phyloP scores from a whole-genome alignment of 2,329 filamentous ascomycete species.

The Talaromyces sp. region DNA sequence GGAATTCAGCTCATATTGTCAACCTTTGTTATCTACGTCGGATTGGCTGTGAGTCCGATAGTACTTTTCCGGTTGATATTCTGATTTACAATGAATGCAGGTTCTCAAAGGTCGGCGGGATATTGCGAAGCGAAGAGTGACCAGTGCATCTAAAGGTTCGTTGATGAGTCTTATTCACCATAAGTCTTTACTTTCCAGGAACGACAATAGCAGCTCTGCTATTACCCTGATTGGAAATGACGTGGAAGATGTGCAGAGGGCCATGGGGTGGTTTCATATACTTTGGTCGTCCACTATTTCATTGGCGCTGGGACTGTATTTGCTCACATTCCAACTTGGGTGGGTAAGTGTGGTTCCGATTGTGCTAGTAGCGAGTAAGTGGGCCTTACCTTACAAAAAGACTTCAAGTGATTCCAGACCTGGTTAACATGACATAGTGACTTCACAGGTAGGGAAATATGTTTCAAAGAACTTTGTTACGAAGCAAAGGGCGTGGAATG shows the following conservation, averaged over 20 bases:
- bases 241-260: not conserved
- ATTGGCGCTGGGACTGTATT: not conserved
- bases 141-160: not conserved
- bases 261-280: not conserved
- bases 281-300: not conserved
- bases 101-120: not conserved
- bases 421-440: not conserved
- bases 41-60: not conserved
- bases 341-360: not conserved
- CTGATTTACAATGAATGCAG: not conserved
- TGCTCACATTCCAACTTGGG: not conserved
- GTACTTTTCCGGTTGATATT: not conserved
- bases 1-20: not conserved
- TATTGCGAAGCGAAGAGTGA: not conserved
- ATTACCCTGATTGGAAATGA: not conserved
- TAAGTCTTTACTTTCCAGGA: not conserved
- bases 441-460: not conserved
- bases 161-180: not conserved
- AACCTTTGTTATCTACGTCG: not conserved
- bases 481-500: not conserved
- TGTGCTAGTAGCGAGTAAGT: not conserved
- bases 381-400: not conserved
- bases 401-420: not conserved
- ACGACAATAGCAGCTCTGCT: not conserved
- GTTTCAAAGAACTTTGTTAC: not conserved